These are phyloP conservation scores for Prunus mume DNA, from an alignment of 306 rosid species.

Conservation along the genomic window DNA sequence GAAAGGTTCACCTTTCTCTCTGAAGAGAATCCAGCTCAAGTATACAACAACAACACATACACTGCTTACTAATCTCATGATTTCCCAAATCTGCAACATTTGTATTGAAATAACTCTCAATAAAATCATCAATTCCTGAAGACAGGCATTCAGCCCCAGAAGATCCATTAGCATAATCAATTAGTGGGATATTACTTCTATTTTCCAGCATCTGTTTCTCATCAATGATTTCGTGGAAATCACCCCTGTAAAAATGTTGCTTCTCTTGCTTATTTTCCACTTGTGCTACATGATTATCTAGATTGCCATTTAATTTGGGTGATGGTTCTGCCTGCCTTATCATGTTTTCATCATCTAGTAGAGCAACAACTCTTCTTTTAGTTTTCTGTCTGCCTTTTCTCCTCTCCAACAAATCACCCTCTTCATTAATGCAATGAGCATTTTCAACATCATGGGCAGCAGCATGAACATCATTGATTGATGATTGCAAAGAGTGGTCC, in stretches of 20 bases:
- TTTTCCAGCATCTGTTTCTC: constrained; percentile 24
- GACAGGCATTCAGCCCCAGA: constrained; percentile 25
- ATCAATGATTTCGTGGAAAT: constrained; percentile 10
- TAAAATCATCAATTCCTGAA: constrained; percentile 34
- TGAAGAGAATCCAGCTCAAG: constrained; percentile 46
- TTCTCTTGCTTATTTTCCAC: constrained; percentile 21
- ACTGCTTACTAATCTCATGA: constrained; percentile 60
- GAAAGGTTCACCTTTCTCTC: constrained; percentile 52
- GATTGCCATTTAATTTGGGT: constrained; percentile 30
- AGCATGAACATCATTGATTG: constrained; percentile 33
- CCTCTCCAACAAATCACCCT: constrained; percentile 37
- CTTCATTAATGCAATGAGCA: constrained; percentile 30
- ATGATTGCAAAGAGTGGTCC: constrained; percentile 4
- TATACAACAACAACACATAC: constrained; percentile 52
- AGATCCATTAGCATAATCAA: constrained; percentile 32
- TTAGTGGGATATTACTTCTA: constrained; percentile 16
- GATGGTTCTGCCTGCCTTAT: constrained; percentile 26
- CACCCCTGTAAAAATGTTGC: constrained; percentile 8
- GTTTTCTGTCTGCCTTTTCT: constrained; percentile 55
- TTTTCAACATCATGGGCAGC: constrained; percentile 30
- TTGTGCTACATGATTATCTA: constrained; percentile 31
- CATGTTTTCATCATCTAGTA: constrained; percentile 35
- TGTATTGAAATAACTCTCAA: constrained; percentile 60
- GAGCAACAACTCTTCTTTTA: constrained; percentile 60
- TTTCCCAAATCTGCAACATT: constrained; percentile 57